Conservation (phyloP, 306 rosid genomes). For the Citrullus colocynthis region DNA sequence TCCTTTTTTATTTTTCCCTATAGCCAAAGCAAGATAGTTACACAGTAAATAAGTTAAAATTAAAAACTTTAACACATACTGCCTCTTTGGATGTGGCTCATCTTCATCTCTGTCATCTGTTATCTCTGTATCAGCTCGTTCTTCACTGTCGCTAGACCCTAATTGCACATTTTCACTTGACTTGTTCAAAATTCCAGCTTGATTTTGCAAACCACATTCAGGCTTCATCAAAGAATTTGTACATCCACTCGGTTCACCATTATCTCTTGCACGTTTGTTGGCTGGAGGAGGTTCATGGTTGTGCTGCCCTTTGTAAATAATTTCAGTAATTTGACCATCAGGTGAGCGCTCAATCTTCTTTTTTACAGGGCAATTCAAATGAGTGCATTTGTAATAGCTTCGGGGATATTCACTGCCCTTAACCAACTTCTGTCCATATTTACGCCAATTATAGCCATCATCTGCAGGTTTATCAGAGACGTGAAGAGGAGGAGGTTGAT, state of each 20-base stretch:
- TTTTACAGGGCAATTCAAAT: slow-evolving; percentile 77
- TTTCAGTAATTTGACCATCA: slow-evolving; percentile 83
- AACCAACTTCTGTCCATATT: slow-evolving; percentile 97
- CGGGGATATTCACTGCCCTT: slow-evolving; percentile 94
- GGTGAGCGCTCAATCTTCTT: slow-evolving; percentile 90
- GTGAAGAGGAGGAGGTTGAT: slow-evolving; percentile 35
- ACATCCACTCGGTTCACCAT: slow-evolving; percentile 40
- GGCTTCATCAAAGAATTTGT: slow-evolving; percentile 31
- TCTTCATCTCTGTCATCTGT: slow-evolving; percentile 44
- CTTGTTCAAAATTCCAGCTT: slow-evolving; percentile 35
- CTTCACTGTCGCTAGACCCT: slow-evolving; percentile 60
- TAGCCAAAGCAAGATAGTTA: not conserved
- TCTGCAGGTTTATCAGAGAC: slow-evolving; percentile 59
- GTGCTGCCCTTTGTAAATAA: slow-evolving; percentile 89
- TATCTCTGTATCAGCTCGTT: slow-evolving; percentile 35
- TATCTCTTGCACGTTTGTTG: slow-evolving; percentile 61
- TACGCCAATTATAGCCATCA: slow-evolving; percentile 96
- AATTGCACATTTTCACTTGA: slow-evolving; percentile 29
- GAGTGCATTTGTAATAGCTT: slow-evolving; percentile 91
- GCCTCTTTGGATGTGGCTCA: slow-evolving; percentile 76
- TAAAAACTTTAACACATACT: not conserved
- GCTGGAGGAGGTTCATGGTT: slow-evolving; percentile 75
- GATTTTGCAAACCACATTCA: slow-evolving; percentile 44
- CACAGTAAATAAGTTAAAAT: not conserved
- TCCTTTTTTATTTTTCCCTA: not conserved